These are phyloP conservation scores for Acanthamoeba divionensis DNA, from an alignment of 208 protist genomes.

Conservation along the genomic window DNA sequence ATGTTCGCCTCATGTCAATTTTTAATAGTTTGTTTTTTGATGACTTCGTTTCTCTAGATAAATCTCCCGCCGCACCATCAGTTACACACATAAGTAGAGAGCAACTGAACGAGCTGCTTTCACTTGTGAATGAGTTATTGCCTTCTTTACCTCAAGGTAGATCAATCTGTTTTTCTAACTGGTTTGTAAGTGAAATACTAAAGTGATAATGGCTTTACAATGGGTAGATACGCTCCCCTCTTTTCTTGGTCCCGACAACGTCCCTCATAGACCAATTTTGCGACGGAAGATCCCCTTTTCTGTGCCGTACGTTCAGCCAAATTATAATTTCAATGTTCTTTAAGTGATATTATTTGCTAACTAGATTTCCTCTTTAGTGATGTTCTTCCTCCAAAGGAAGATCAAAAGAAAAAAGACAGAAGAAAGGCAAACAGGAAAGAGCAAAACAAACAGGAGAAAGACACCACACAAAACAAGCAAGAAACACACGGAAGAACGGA, in stretches of 20 bases:
- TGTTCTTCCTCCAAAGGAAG: too few relatives aligned
- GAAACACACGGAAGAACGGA: neutral
- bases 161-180: neutral
- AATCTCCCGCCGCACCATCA: neutral
- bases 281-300: neutral
- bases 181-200: neutral
- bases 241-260: neutral
- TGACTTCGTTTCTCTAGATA: neutral
- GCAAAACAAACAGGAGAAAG: neutral
- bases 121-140: constrained; percentile 71
- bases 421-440: neutral
- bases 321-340: too few relatives aligned
- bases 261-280: neutral
- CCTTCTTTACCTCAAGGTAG: constrained; percentile 62
- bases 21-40: neutral
- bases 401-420: too few relatives aligned
- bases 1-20: too few relatives aligned
- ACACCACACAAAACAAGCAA: neutral
- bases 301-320: neutral
- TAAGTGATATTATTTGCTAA: too few relatives aligned
- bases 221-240: neutral
- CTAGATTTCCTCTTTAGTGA: too few relatives aligned
- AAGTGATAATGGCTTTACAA: neutral
- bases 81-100: neutral
- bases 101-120: constrained; percentile 60